These are phyloP conservation scores for Thalassiosira livingstoniorum DNA, from an alignment of 352 stramenopile species.

Conservation along the genomic window DNA sequence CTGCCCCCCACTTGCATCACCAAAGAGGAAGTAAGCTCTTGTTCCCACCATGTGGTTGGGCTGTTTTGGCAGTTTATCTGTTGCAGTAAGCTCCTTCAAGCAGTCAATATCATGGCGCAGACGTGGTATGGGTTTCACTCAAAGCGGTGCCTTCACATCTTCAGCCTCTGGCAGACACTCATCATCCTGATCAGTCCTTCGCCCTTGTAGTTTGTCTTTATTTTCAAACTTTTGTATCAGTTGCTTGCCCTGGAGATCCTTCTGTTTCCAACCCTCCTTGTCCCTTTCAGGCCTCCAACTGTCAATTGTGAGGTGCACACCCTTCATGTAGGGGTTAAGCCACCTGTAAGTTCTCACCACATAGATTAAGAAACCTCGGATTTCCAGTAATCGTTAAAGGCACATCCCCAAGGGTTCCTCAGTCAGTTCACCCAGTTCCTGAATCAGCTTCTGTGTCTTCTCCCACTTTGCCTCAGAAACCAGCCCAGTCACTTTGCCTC, in stretches of 20 bases:
- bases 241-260: not conserved
- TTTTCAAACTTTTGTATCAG: too few species aligned
- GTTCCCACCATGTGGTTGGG: not conserved
- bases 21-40: slow-evolving; percentile 20
- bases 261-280: slow-evolving; percentile 24
- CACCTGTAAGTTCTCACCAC: slow-evolving; percentile 20
- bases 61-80: not conserved
- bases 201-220: too few species aligned
- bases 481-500: not conserved
- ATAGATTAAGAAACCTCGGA: slow-evolving; percentile 3
- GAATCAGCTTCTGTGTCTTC: not conserved
- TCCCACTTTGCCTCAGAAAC: not conserved
- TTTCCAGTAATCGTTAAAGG: not conserved
- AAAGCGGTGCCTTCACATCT: too few species aligned
- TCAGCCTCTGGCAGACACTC: too few species aligned
- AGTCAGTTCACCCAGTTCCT: not conserved
- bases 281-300: slow-evolving; percentile 43
- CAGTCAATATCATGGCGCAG: not conserved
- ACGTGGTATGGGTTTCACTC: not conserved
- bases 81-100: not conserved
- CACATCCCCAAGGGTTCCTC: not conserved
- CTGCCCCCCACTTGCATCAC: slow-evolving; percentile 7
- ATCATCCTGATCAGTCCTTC: too few species aligned
- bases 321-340: slow-evolving; percentile 57
- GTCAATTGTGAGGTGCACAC: slow-evolving; percentile 58